Percentiles rank a stretch among this genome's conserved stretches.
Evolutionary conservation across 2,329 filamentous ascomycete species (phyloP).

Genomic region (Neophaeococcomyces mojaviensis): DNA sequence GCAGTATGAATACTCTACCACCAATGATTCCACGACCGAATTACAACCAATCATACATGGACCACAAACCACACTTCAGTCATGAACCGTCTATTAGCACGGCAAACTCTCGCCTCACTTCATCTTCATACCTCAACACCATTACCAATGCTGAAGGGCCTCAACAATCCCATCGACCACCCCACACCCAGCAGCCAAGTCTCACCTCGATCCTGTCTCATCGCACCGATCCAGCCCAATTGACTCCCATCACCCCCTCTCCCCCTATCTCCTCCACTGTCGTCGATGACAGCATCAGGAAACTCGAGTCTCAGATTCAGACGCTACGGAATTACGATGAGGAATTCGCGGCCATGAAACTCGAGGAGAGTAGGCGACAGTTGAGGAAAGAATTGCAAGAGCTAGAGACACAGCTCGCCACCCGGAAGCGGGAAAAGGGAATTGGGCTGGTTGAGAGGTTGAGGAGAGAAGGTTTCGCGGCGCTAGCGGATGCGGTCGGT

Average conservation of each 20-base stretch:
- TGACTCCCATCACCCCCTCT: background rate
- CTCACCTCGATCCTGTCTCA: background rate
- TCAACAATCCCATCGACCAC: background rate
- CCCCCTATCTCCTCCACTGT: conserved; percentile 4
- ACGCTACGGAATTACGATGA: conserved; percentile 21
- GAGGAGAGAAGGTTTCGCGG: conserved; percentile 21
- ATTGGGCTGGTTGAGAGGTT: conserved; percentile 19
- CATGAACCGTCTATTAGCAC: background rate
- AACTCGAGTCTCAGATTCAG: conserved; percentile 17
- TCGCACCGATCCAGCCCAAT: background rate
- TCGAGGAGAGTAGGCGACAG: conserved; percentile 21
- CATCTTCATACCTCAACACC: conserved; percentile 6
- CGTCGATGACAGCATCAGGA: conserved; percentile 18
- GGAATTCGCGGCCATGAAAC: conserved; percentile 20
- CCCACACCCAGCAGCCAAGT: background rate
- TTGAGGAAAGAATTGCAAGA: conserved; percentile 17
- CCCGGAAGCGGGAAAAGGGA: conserved; percentile 19
- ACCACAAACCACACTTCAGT: conserved; percentile 6
- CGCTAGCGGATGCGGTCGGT: conserved; percentile 18
- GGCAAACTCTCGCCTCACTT: background rate
- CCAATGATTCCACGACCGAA: conserved; percentile 12
- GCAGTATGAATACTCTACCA: conserved; percentile 16
- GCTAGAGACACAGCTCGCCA: conserved; percentile 17
- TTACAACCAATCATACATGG: background rate
- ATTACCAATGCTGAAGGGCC: conserved; percentile 9